Percentiles rank a stretch among this genome's conserved stretches.
phyloP scores from a whole-genome alignment of 2,329 filamentous ascomycete genomes.

The Tolypocladium ovalisporum region DNA sequence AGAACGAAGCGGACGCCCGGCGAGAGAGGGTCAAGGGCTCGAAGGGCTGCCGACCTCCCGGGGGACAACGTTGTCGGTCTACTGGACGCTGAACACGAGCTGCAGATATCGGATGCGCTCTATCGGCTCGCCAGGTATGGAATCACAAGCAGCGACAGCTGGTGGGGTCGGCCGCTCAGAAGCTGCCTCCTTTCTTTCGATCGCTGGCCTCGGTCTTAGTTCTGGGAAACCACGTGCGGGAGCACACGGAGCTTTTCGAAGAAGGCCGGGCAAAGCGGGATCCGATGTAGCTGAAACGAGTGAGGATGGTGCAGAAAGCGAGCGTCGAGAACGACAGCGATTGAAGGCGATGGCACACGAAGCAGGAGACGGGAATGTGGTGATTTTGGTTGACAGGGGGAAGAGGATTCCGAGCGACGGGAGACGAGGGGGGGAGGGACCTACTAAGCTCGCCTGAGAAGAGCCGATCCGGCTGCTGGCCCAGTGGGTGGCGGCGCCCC shows the following conservation, averaged over 20 bases:
- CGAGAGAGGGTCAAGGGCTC: background rate
- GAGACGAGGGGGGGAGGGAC: background rate
- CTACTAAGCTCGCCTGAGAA: background rate
- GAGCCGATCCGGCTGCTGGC: background rate
- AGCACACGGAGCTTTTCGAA: background rate
- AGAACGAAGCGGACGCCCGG: background rate
- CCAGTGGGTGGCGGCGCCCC: background rate
- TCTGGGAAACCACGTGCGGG: background rate
- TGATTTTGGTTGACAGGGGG: slow-evolving; percentile 1
- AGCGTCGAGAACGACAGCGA: slow-evolving; percentile 6
- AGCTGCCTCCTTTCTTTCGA: background rate
- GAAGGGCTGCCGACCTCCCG: background rate
- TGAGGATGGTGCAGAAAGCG: slow-evolving; percentile 3
- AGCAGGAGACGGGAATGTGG: slow-evolving; percentile 9
- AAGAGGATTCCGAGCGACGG: background rate
- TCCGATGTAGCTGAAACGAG: slow-evolving; percentile 4
- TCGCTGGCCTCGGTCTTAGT: background rate
- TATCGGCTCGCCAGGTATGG: background rate
- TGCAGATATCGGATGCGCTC: background rate
- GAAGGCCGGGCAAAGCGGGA: background rate
- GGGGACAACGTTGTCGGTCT: background rate
- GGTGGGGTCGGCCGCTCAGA: background rate
- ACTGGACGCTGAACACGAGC: too few species aligned
- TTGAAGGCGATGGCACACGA: background rate
- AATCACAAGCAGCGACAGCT: background rate